Base-by-base conservation (phyloP, 2,329 filamentous ascomycete species). In the Aspergillus costaricaensis region DNA sequence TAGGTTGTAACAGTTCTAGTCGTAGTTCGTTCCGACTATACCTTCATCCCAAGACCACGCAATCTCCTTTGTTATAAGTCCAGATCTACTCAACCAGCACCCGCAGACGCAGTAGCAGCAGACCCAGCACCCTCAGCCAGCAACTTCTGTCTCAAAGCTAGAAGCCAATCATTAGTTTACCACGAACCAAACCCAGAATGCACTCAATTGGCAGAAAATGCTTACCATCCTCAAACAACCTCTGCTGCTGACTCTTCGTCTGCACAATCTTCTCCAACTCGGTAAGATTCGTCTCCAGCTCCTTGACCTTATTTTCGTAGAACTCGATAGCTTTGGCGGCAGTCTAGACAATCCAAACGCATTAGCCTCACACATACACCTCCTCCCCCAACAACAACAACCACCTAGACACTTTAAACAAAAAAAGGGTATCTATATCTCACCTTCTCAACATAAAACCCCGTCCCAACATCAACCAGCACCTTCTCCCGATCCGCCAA, bases 391-490 rank as follows among this genome's bases (percentile, higher is more conserved):
- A 30, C 36, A 25, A 17, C 21, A 27, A 25, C 12, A 38, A 17
- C 39, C 57, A 47, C 47, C 47, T 19, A 17, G 27, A 12, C 10
- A 12, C 27, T 30, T 12, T 30, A 12, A 10, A 30, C 27, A 30
- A 30, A 30, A 12, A 30, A 30, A 30, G 27, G 27, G 27, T 30
- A 36, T 23, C 15, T 15, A 3, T 15, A 21, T 15, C 25, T 39
- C 72, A 90, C 89, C 86, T 99, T 99, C 79, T 98, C 93, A 56
- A 98, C 88, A 72, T 92, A 93, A 75, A 96, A 98, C 0, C 94
- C 94, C 0, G 94, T 98, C 19, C 94, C 94, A 19, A 97, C 87
- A 76, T 98, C 94, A 43, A 98, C 92, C 60, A 98, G 83, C 6
- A 96, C 92, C 62, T 87, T 88, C 59, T 91, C 85, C 1, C 88